Evolutionary conservation across 1,139 yeast genomes (phyloP), one percentile per base, ranked within the genome.

Genomic region (Meyerozyma smithsonii): DNA sequence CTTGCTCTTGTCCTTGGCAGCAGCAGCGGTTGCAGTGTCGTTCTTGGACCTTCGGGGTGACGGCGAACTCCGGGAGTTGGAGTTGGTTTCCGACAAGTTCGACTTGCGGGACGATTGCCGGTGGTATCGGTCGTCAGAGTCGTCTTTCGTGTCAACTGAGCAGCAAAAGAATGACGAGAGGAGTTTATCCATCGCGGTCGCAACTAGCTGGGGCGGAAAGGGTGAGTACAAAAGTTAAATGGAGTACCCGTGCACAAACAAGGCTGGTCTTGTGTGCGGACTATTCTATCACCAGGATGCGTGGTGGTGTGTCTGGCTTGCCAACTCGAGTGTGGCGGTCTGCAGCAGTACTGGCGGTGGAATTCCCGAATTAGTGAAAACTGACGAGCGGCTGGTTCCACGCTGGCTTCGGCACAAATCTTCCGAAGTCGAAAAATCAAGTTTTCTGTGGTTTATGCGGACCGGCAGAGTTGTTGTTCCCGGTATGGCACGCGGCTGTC

Each of bases 161-260:
- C 76, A 70, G 48, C 77, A 71, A 33, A 69, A 65, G 35, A 69
- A 55, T 8, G 72, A 58, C 35, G 66, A 49, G 42, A 65, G 50
- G 17, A 61, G 45, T 38, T 52, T 52, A 36, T 56, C 60, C 63
- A 59, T 59, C 39, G 39, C 37, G 25, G 25, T 23, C 25, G 25
- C 12, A 12, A 12, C 25, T 23, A 3, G n/a, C 10, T 4, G 5
- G n/a, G 25, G n/a, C 25, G 6, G 6, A 23, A 3, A 12, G 25
- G 3, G 25, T 23, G 25, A 23, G 25, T 23, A 23, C 25, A 23
- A 23, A 23, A 11, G 25, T 12, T 11, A 23, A 23, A 6, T 23
- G 25, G 10, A 6, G n/a, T 12, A 8, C 25, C 12, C 12, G 25
- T 23, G 25, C 25, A 23, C 25, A 23, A 23, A 23, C 25, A 23